A percentile compares a stretch with the other conserved stretches of the same genome.
Conservation (phyloP, 2,329 filamentous ascomycete species). For the Elsinoe ampelina region DNA sequence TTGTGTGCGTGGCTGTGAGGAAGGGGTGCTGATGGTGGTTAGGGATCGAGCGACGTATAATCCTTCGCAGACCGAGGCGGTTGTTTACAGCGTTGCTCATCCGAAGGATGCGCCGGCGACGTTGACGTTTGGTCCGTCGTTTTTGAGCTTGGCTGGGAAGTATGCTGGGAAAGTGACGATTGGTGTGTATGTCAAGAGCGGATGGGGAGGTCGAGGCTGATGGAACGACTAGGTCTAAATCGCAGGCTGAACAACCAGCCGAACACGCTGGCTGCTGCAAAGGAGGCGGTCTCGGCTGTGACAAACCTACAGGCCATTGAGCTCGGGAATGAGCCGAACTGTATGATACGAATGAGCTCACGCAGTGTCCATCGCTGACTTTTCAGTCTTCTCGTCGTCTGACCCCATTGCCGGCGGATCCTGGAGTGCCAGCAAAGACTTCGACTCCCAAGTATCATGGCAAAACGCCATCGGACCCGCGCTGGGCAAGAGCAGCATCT, state of each 20-base stretch:
- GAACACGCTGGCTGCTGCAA: constrained; percentile 48
- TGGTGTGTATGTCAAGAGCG: constrained; percentile 20
- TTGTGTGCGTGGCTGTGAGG: background rate
- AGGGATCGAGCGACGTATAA: constrained; percentile 12
- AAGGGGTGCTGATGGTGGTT: background rate
- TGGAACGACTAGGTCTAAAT: constrained; percentile 34
- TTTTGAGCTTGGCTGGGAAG: constrained; percentile 41
- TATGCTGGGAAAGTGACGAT: constrained; percentile 45
- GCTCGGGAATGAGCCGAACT: constrained; percentile 27
- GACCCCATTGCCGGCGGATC: constrained; percentile 13
- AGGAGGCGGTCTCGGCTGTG: constrained; percentile 36
- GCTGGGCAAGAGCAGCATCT: constrained; percentile 11
- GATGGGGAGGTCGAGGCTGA: background rate
- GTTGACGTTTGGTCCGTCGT: constrained; percentile 45
- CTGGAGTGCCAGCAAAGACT: constrained; percentile 14
- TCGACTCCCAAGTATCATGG: constrained; percentile 17
- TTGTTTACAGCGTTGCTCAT: constrained; percentile 43
- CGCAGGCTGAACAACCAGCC: constrained; percentile 43
- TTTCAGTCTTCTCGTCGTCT: constrained; percentile 14
- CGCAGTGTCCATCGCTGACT: background rate
- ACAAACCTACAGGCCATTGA: constrained; percentile 13
- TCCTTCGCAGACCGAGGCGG: constrained; percentile 27
- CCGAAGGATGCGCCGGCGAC: constrained; percentile 40
- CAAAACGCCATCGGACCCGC: constrained; percentile 12
- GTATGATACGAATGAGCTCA: background rate